Evolutionary conservation across 345 rosid genomes (phyloP), one percentile per base, ranked within the genome.

Genomic region (Corymbia maculata): DNA sequence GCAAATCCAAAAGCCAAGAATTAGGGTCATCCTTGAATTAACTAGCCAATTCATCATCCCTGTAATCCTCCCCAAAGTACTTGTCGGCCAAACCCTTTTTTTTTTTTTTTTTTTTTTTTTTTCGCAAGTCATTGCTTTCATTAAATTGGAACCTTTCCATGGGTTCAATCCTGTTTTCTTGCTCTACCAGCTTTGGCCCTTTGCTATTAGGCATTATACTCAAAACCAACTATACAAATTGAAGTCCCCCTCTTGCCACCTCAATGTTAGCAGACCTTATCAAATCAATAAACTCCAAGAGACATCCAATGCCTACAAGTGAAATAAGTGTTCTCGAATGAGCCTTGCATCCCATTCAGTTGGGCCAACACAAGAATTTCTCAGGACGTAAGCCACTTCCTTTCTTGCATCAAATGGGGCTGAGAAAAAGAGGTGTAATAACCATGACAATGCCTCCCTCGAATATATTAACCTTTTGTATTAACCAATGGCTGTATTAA

Each of bases 131-230:
- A 86, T 96, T 98, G 50, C 95, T 97, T 90, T 96, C 98, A 52
- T 97, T 99, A 91, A 97, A 97, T 92, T 97, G 98, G 88, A 94
- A 96, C 92, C 96, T 94, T 89, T 96, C 98, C 98, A 96, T 95
- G 57, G 98, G 98, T 85, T 96, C 98, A 42, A 97, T 97, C 24
- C 99, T 99, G 30, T 97, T 98, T 91, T 94, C 97, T 91, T 79
- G 93, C 91, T 97, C 99, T 52, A 97, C 98, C 86, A 96, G 96
- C 89, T 95, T 95, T 47, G 96, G 85, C 68, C 99, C 99, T 89
- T 97, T 96, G 9, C 95, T 93, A 59, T 94, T 93, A 59, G 99
- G 99, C 96, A 97, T 94, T 79, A 98, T 99, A 87, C 99, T 93
- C 91, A 97, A 88, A 49, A 95, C 99, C 95, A 97, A 94, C 89